Conservation (phyloP, 176 grass and related monocot species). For the Phoenix dactylifera region DNA sequence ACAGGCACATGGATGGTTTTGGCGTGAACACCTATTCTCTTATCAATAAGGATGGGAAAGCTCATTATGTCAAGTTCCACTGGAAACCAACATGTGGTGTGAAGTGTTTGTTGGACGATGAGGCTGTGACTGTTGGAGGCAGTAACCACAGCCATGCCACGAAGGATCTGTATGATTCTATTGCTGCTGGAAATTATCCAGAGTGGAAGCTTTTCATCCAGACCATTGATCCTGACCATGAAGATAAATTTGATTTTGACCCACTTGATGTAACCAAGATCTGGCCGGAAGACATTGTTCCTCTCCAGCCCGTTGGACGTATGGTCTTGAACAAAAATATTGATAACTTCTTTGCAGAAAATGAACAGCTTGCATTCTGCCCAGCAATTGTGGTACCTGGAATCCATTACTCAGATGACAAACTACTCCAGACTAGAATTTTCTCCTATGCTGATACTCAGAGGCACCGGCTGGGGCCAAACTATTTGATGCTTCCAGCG, state of each 20-base stretch:
- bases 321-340: constrained; percentile 22
- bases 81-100: constrained; percentile 23
- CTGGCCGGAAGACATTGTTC: constrained; percentile 18
- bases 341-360: constrained; percentile 22
- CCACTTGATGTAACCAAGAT: constrained; percentile 22
- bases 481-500: constrained; percentile 23
- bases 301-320: constrained; percentile 17
- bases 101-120: constrained; percentile 18
- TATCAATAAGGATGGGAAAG: constrained; percentile 1
- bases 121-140: constrained; percentile 16
- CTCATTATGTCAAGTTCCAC: constrained; percentile 20
- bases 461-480: constrained; percentile 16
- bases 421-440: constrained; percentile 17
- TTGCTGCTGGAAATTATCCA: constrained; percentile 14
- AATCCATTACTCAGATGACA: constrained; percentile 25
- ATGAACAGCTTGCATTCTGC: constrained; percentile 20
- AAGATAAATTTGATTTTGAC: constrained; percentile 18
- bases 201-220: constrained; percentile 20
- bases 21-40: constrained; percentile 10
- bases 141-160: constrained; percentile 20
- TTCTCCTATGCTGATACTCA: constrained; percentile 24
- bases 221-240: constrained; percentile 13
- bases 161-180: constrained; percentile 21
- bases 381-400: constrained; percentile 9
- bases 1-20: constrained; percentile 23